A percentile compares a stretch with the other conserved stretches of the same genome.
These are phyloP conservation scores for Capsicum baccatum DNA, from an alignment of 257 asterid genomes.

Conservation along the genomic window DNA sequence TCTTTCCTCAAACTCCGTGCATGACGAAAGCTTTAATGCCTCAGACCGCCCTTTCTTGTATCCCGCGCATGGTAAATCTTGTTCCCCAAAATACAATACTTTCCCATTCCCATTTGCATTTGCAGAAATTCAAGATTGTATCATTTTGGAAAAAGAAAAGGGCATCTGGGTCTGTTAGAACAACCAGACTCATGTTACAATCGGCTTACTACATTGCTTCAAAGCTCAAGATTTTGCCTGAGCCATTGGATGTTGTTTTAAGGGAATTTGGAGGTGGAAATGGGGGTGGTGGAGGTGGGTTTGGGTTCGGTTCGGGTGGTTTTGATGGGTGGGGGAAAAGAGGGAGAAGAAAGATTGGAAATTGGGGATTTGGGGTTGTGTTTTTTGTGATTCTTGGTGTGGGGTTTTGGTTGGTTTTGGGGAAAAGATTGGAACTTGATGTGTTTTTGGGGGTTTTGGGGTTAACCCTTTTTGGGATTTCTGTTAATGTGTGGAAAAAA, in stretches of 20 bases:
- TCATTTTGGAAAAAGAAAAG: constrained; percentile 48
- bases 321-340: constrained; percentile 63
- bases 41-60: no score
- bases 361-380: constrained; percentile 50
- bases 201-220: constrained; percentile 75
- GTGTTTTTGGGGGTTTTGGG: constrained; percentile 51
- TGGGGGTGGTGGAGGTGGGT: constrained; percentile 47
- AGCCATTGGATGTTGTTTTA: constrained; percentile 59
- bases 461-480: constrained; percentile 59
- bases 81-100: neutral
- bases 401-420: constrained; percentile 52
- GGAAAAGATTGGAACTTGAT: constrained; percentile 49
- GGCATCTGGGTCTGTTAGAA: constrained; percentile 45
- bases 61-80: no score
- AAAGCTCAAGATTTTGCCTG: constrained; percentile 64
- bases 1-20: no score
- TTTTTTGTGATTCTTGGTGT: constrained; percentile 41
- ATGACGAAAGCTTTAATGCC: no score
- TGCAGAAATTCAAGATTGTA: constrained; percentile 34
- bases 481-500: constrained; percentile 59
- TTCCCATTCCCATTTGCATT: constrained; percentile 24
- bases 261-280: constrained; percentile 69
- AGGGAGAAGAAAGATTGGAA: constrained; percentile 40
- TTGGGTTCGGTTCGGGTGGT: constrained; percentile 49
- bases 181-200: constrained; percentile 53